Percentiles rank a stretch among this genome's conserved stretches.
These are phyloP conservation scores for Diplotaxis tenuifolia DNA, from an alignment of 345 rosid species.

Conservation along the genomic window DNA sequence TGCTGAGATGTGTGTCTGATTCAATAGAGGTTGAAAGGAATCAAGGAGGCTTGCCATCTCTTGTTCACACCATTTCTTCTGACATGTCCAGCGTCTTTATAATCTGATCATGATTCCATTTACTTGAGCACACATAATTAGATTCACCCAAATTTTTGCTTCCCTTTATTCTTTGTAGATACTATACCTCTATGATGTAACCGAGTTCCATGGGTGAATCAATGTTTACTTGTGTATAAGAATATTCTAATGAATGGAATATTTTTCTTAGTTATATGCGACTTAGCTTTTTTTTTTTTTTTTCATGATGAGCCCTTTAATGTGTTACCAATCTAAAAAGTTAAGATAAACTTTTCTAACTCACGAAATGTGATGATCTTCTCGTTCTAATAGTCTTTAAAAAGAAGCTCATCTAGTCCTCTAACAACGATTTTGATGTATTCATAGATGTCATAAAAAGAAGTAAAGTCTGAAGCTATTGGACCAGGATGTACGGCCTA, in stretches of 20 bases:
- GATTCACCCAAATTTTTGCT: conserved; percentile 27
- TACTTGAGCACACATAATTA: conserved; percentile 11
- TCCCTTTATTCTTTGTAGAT: conserved; percentile 17
- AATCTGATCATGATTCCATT: conserved; percentile 46
- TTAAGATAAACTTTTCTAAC: background rate
- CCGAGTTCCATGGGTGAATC: conserved; percentile 3
- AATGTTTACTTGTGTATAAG: conserved; percentile 7
- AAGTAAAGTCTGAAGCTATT: background rate
- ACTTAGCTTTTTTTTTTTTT: background rate
- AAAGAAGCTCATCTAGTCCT: background rate
- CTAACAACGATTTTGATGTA: background rate
- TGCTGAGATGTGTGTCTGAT: no score
- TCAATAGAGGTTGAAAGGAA: no score
- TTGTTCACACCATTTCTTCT: conserved; percentile 36
- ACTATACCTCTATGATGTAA: conserved; percentile 3
- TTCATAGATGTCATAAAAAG: background rate
- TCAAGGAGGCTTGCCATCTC: conserved; percentile 45
- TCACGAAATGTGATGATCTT: background rate
- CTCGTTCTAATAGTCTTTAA: background rate
- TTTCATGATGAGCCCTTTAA: background rate
- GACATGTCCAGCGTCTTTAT: conserved; percentile 35
- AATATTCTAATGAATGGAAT: conserved; percentile 5
- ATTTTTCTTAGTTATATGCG: background rate
- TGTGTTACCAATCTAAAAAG: background rate
- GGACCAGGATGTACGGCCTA: conserved; percentile 2